Base-by-base conservation (phyloP, 352 stramenopile genomes). In the Phytophthora citrophthora region DNA sequence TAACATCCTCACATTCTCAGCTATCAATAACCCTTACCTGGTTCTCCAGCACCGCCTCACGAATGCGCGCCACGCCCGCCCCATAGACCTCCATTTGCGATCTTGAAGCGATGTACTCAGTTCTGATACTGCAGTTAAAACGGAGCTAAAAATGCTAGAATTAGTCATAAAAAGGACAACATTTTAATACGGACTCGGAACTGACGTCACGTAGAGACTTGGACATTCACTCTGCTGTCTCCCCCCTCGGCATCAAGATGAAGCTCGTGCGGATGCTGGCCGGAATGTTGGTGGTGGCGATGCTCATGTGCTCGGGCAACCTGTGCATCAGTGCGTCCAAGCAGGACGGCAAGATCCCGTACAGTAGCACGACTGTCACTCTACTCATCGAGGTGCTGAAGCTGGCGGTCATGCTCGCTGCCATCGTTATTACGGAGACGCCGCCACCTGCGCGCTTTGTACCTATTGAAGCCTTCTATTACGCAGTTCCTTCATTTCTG, bases 291-390 rank as follows among this genome's bases (percentile, higher is more conserved):
- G 55, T 74, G 41, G 76, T 83, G 52, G 80, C 83, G 27, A 64
- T 71, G 69, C 81, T 95, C 61, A 78, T 95, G 68, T 92, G 83
- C 59, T 86, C 86, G 0, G 83, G 88, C 29, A 94, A 93, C 41
- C 62, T 95, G 43, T 93, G 78, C 68, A 95, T 95, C 72, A 93
- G 84, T 58, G 86, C 86, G 54, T 95, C 88, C 47, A 95, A 95
- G 65, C 61, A 72, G 48, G 62, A 90, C 52, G 86, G 83, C 31
- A 72, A 83, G 70, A 90, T 95, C 60, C 68, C 68, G 45, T 95
- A 95, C 81, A 81, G 88, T 61, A 93, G 80, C 76, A 85, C 90
- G 53, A 93, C 88, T 5, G 88, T 89, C 57, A 94, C 85, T 55
- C 79, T 95, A 56, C 79, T 95, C 67, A 90, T 93, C 45, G 88